Base-by-base conservation (phyloP, 345 rosid genomes). In the Stellera chamaejasme region DNA sequence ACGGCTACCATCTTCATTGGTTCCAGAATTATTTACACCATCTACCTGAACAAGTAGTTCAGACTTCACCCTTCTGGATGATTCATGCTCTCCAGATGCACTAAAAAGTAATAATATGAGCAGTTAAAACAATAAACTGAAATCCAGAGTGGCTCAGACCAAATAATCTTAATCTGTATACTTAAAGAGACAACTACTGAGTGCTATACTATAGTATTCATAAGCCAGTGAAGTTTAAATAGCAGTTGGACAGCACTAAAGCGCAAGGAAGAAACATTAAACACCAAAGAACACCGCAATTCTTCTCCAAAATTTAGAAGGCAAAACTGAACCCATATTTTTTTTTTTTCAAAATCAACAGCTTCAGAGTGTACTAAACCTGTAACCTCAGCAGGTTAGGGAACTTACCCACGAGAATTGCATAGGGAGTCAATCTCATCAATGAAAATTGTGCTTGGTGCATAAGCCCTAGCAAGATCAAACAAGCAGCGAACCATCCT, bases 41-140 rank as follows among this genome's bases (percentile, higher is more conserved):
- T 94, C 99, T 47, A 94, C 95, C 83, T 94, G 99, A 80, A 94
- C 97, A 56, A 94, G 82, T 75, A 90, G 99, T 77, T 94, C 99
- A 25, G 99, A 94, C 72, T 94, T 94, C 58, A 94, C 99, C 78
- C 99, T 83, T 77, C 99, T 82, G 15, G 99, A 94, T 28, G 99
- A 90, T 70, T 94, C 99, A 67, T 90, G 97, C 75, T 94, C 97
- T 60, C 97, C 97, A 3, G 97, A 90, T 60, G 96, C 95, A 61
- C 99, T 94, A 63, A 42, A 75, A 13, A 61, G 56, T 5, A 32
- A 47, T 43, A 60, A 61, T 23, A 28, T 45, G 8, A 27, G 10
- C 12, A 7, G 16, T 54, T 32, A 51, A 27, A 44, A 26, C 56
- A 36, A 32, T 48, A 50, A 41, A 12, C 36, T 50, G 23, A 45